Base-by-base conservation (phyloP, 345 rosid species). In the Eucalyptus curtisii region DNA sequence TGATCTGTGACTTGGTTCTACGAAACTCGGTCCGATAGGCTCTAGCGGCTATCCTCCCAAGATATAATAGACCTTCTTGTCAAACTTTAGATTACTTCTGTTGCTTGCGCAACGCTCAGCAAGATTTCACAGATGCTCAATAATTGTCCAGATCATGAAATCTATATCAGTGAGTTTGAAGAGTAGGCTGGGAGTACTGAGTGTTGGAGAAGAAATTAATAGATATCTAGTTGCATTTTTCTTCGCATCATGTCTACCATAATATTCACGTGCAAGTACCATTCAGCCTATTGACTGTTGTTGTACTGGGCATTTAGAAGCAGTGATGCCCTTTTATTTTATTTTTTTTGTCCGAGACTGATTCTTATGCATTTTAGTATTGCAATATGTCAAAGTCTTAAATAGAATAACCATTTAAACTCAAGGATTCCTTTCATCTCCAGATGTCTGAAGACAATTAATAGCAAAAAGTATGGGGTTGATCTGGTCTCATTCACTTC, bases 391-490 rank as follows among this genome's bases (percentile, higher is more conserved):
- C 44, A 31, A 44, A 31, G 27, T 86, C 44, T 86, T 86, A 50
- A 31, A 31, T 40, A 19, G 55, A 86, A 24, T 33, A 50, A 86
- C 44, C 31, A 37, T 13, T 76, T 76, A 76, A 76, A 52, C 27
- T 50, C 37, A 61, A 48, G 49, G 16, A 49, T 48, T 68, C 5
- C 37, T 55, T 89, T 31, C 44, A 31, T 85, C 90, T 71, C 37
- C 94, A 98, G 99, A 90, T 97, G 99, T 93, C 92, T 98, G 91
- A 90, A 90, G 89, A 90, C 91, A n/a, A 90, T 90, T 20, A 98
- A 98, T 89, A 98, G 99, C 96, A 98, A 98, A 92, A 98, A 97
- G 92, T 98, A 98, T 90, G 99, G 99, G 15, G 99, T 98, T 89
- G 99, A 97, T 93, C 93, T 96, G 55, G 99, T 98, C 92, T 94